Base-by-base conservation (phyloP, 495 filamentous ascomycete species). In the Penicillium ochrochloron region DNA sequence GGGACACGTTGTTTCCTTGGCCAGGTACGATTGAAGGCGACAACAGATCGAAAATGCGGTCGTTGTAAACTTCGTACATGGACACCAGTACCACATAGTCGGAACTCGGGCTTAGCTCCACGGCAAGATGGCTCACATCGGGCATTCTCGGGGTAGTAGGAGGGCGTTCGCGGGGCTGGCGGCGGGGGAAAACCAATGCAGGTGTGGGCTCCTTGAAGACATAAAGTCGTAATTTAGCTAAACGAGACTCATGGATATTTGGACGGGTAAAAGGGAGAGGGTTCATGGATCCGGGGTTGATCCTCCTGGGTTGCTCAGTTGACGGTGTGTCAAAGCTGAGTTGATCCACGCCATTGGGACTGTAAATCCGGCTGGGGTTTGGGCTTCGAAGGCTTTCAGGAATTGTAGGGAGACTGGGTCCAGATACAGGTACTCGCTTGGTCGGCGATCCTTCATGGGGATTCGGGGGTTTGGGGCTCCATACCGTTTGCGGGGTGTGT, bases 21-120 rank as follows among this genome's bases (percentile, higher is more conserved):
- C 76, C 68, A 51, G 79, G 67, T 42, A 71, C 75, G 27, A 81
- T 76, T 3, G 82, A 73, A 1, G 84, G 81, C 1, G 90, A 89
- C 1, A 99, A 78, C 3, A 99, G 87, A 70, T 99, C 95, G 69
- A 95, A 99, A 57, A 99, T 97, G 14, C 94, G 88, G 75, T 99
- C 95, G 75, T 98, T 98, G 80, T 99, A 97, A 19, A 99, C 95
- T 76, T 99, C 96, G 76, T 97, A 99, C 95, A 98, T 99, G 19
- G 92, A 96, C 1, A 98, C 83, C 9, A 99, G 73, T 61, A 99
- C 87, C 5, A 93, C 89, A 70, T 97, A 97, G 64, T 97, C 93
- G 60, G 91, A 85, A 25, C 85, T 86, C 0, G 83, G 79, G 59
- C 95, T 92, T 62, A 87, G 80, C 6, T 88, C 83, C 0, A 94